Conservation (phyloP, 257 asterid genomes). For the Henckelia pumila region DNA sequence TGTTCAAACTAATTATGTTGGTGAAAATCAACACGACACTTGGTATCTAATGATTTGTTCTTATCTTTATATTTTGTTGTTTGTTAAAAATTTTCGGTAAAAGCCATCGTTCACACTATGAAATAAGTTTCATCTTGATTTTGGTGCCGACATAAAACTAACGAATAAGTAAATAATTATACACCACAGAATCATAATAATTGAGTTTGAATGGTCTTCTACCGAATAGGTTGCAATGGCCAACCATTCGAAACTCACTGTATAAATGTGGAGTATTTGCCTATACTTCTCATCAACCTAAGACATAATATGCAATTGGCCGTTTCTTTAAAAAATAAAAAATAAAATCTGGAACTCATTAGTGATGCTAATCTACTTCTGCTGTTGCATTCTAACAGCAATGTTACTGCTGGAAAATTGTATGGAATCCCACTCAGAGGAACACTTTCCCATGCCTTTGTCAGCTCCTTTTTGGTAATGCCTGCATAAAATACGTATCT, state of each 20-base stretch:
- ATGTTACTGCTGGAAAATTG: constrained; percentile 96
- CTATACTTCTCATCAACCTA: constrained; percentile 11
- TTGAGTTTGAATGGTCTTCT: background rate
- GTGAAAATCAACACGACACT: background rate
- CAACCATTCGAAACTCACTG: background rate
- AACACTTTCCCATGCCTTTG: constrained; percentile 98
- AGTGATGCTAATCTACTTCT: constrained; percentile 20
- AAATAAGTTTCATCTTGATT: background rate
- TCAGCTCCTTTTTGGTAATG: constrained; percentile 91
- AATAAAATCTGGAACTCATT: constrained; percentile 7
- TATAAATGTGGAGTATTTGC: background rate
- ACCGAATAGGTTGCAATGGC: background rate
- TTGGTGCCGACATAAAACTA: background rate
- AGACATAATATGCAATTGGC: background rate
- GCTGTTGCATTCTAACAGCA: constrained; percentile 53
- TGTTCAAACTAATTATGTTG: background rate
- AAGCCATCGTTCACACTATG: background rate
- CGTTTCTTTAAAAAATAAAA: background rate
- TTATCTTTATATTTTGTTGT: no score
- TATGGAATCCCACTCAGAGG: constrained; percentile 99
- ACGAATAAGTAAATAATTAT: background rate
- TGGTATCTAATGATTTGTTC: background rate
- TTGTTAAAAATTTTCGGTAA: background rate
- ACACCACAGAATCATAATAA: background rate
- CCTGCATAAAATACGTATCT: background rate